Conservation (phyloP, 768 basidiomycete species). For the Amanita fuliginea region DNA sequence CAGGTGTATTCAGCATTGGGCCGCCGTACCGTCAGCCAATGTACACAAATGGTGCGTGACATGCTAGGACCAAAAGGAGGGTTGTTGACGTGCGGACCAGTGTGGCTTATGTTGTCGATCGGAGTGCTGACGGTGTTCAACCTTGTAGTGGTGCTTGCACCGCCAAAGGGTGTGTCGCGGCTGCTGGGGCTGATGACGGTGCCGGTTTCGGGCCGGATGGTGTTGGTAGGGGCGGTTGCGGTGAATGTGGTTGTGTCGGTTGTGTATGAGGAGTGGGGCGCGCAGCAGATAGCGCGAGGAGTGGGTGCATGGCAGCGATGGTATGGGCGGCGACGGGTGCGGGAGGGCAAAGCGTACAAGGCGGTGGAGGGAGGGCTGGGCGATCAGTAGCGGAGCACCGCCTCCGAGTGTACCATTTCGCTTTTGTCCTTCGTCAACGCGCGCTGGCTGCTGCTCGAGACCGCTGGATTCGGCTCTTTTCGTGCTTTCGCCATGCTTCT, state of each 20-base stretch:
- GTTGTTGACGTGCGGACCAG: conserved; percentile 25
- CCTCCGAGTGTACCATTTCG: conserved; percentile 17
- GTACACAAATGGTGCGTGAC: conserved; percentile 79
- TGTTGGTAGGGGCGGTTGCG: conserved; percentile 55
- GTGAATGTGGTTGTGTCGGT: conserved; percentile 65
- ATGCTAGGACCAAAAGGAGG: neutral
- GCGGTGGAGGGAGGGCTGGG: conserved; percentile 66
- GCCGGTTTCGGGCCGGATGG: conserved; percentile 53
- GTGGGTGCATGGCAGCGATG: conserved; percentile 37
- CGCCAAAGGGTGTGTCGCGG: conserved; percentile 44
- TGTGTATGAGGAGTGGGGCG: conserved; percentile 69
- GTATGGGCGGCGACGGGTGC: conserved; percentile 36
- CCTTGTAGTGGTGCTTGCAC: conserved; percentile 62
- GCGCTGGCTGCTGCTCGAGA: conserved; percentile 21
- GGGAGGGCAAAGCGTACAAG: conserved; percentile 77
- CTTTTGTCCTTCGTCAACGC: conserved; percentile 23
- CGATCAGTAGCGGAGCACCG: conserved; percentile 9
- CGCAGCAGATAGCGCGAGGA: conserved; percentile 41
- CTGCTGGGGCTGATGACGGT: conserved; percentile 73
- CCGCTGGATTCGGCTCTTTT: conserved; percentile 40
- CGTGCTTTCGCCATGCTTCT: conserved; percentile 27
- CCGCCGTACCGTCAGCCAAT: conserved; percentile 93
- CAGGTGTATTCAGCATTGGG: conserved; percentile 95
- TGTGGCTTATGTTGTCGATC: conserved; percentile 74
- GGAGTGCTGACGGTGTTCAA: conserved; percentile 61